Base-by-base conservation (phyloP, 495 filamentous ascomycete species). In the Pyrenopolyporus hunteri region DNA sequence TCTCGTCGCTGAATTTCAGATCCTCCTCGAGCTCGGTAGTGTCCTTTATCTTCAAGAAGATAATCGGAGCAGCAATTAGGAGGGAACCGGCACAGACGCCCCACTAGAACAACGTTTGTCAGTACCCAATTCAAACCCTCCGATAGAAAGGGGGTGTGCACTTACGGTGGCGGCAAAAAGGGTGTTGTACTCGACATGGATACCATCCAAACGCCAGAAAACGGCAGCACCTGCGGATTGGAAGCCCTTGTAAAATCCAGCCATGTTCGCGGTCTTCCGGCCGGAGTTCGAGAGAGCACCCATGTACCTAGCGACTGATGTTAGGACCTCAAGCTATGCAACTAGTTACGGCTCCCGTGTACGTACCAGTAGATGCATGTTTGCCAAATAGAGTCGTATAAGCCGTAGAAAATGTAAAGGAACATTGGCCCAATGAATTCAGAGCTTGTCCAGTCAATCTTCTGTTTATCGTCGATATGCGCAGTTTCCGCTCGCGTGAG, bases 211-310 rank as follows among this genome's bases (percentile, higher is more conserved):
- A 3, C 87, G 81, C 90, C 89, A 97, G 68, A 89, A 90, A 42
- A 93, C 83, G n/a, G 92, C 93, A 5, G 87, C 85, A 58, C 92
- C 93, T n/a, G 91, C 92, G 23, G 90, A 94, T 75, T 97, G 93
- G 65, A 98, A 89, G 23, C 66, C 68, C 70, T 97, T 97, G 83
- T 96, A 97, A 80, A 93, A 97, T 49, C 93, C 93, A 26, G 91
- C 86, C 67, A 94, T 89, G 78, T 97, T 96, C 76, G 93, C 93
- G 16, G 93, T 82, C 69, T 92, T 95, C 69, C 92, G 89, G 59
- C 88, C 84, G 40, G 94, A 95, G 80, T 98, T 97, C 67, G 87
- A 90, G 25, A 96, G 81, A 13, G 92, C 87, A 28, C 93, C 93
- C 89, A 98, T 96, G 76, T 66, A 66, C 68, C 46, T 66, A 28